phyloP scores from a whole-genome alignment of 2,329 filamentous ascomycete species.

The Elsinoe ampelina region DNA sequence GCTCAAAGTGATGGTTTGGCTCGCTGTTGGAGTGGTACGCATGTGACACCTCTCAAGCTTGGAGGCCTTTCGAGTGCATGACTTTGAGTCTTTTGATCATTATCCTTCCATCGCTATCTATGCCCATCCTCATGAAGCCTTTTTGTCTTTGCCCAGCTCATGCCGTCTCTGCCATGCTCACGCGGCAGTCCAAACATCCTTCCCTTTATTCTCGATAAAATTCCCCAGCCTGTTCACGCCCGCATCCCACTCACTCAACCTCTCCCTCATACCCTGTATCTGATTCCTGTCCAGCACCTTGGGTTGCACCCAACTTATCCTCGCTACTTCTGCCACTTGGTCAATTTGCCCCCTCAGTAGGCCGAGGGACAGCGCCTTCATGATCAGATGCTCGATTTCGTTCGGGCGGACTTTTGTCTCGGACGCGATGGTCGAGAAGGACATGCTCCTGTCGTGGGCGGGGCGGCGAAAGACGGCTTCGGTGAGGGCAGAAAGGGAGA shows the following conservation, averaged over 20 bases:
- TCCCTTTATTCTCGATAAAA: slow-evolving; percentile 89
- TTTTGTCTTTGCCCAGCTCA: slow-evolving; percentile 1
- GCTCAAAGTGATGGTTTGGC: too few relatives aligned
- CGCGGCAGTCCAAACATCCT: slow-evolving; percentile 83
- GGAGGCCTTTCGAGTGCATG: too few relatives aligned
- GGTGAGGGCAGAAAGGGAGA: slow-evolving; percentile 89
- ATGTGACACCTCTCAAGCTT: too few relatives aligned
- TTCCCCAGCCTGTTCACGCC: slow-evolving; percentile 94
- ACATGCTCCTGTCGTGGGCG: slow-evolving; percentile 90
- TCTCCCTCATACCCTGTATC: slow-evolving; percentile 81
- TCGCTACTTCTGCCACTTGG: slow-evolving; percentile 85
- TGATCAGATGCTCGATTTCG: slow-evolving; percentile 95
- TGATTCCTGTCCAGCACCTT: slow-evolving; percentile 95
- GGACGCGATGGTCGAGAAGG: slow-evolving; percentile 74
- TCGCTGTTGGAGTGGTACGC: too few relatives aligned
- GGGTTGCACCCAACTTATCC: slow-evolving; percentile 98
- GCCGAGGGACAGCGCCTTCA: slow-evolving; percentile 96
- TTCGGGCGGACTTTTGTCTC: slow-evolving; percentile 87
- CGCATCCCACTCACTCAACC: slow-evolving; percentile 87
- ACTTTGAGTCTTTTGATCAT: too few relatives aligned
- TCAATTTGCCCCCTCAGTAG: slow-evolving; percentile 87
- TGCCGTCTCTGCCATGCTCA: not conserved
- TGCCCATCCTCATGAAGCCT: too few relatives aligned
- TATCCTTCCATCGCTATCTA: too few relatives aligned
- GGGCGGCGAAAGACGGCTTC: slow-evolving; percentile 94